Evolutionary conservation across 768 basidiomycete genomes (phyloP).

Genomic region (Auriculariales sp.): DNA sequence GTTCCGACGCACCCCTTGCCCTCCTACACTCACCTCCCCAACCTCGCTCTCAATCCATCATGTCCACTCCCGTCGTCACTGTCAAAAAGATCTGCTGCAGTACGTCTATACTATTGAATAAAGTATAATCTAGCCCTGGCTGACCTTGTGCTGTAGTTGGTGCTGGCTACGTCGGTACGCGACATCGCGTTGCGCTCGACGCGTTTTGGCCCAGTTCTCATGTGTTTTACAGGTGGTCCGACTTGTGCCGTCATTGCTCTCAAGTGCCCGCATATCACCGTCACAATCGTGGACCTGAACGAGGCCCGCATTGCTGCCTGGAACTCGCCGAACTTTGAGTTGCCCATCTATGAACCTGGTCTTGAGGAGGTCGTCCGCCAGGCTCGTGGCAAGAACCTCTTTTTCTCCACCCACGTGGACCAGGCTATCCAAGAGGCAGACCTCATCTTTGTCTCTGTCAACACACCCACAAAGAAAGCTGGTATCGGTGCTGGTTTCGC

Average conservation of each 20-base stretch:
- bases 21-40: not conserved
- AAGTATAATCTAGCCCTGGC: not conserved
- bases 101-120: conserved; percentile 25
- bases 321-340: conserved; percentile 72
- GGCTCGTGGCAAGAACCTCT: conserved; percentile 87
- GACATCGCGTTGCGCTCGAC: conserved; percentile 13
- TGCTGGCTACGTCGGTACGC: conserved; percentile 81
- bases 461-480: conserved; percentile 96
- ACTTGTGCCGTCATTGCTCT: conserved; percentile 91
- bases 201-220: conserved; percentile 6
- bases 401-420: conserved; percentile 93
- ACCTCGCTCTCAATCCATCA: conserved; percentile 8
- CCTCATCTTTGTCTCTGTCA: conserved; percentile 95
- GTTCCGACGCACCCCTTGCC: too few species aligned
- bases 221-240: conserved; percentile 54
- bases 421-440: conserved; percentile 88
- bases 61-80: conserved; percentile 21
- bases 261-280: conserved; percentile 82
- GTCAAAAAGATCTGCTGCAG: conserved; percentile 83
- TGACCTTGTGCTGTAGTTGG: conserved; percentile 35
- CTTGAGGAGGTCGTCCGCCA: conserved; percentile 79
- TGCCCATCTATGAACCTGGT: conserved; percentile 98
- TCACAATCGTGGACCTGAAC: conserved; percentile 98
- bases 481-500: conserved; percentile 97
- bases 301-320: conserved; percentile 88